A percentile compares a stretch with the other conserved stretches of the same genome.
phyloP scores from a whole-genome alignment of 345 rosid species.

The Camelina neglecta region DNA sequence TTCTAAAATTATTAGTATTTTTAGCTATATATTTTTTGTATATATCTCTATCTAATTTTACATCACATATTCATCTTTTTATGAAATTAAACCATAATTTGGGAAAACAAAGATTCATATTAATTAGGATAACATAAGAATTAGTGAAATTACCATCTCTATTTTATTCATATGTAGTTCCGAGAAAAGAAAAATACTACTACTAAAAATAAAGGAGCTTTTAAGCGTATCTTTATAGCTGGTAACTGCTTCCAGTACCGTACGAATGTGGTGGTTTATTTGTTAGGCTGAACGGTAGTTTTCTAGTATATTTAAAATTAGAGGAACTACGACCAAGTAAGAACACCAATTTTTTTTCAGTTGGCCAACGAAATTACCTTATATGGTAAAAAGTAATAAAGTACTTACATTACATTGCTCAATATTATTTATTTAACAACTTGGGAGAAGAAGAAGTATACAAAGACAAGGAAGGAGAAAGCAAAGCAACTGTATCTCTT shows the following conservation, averaged over 20 bases:
- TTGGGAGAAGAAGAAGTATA: no score
- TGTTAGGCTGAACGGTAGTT: neutral
- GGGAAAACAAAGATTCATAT: neutral
- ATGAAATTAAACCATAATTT: neutral
- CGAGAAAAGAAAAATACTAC: neutral
- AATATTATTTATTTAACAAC: no score
- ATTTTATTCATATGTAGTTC: neutral
- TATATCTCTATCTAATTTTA: neutral
- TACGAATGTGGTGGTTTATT: slow-evolving; percentile 3
- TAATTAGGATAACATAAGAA: neutral
- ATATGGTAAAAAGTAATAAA: no score
- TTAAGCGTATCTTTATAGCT: slow-evolving; percentile 12
- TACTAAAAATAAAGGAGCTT: neutral
- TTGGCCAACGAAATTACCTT: no score
- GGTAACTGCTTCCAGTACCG: slow-evolving; percentile 8
- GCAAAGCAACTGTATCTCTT: no score
- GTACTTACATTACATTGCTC: no score
- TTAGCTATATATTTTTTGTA: no score
- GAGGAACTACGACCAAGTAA: no score
- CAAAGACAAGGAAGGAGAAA: no score
- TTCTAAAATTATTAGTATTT: no score
- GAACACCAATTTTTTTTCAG: no score
- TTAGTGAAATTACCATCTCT: neutral
- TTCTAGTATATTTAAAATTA: no score
- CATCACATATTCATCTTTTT: neutral